Base-by-base conservation (phyloP, 2,329 filamentous ascomycete genomes). In the Alternaria conjuncta region DNA sequence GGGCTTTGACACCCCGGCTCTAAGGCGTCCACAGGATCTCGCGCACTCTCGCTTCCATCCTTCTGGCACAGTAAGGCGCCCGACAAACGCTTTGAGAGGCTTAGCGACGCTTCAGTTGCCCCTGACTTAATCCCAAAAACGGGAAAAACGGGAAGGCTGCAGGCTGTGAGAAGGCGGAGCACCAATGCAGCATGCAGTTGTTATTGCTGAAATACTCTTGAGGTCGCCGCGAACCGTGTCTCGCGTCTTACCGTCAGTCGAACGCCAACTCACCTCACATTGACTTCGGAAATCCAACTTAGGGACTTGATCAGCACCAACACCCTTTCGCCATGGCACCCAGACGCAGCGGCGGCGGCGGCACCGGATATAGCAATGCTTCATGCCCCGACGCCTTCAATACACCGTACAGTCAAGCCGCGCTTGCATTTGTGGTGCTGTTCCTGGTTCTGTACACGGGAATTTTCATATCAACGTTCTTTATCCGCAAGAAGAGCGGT, bases 281-380 rank as follows among this genome's bases (percentile, higher is more conserved):
- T 8, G 6, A 12, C 23, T 28, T 23, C 28, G 9, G 30, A 53
- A 28, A 20, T 28, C 15, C 20, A 2, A n/a, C 32, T 1, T 20
- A 7, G 20, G 20, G 28, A 53, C 49, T 20, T 20, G 15, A 23
- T 45, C 28, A 28, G 23, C 18, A 41, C 13, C 25, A 36, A 36
- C 32, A n/a, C 7, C 4, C 12, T 3, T 44, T 49, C 44, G 54
- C 15, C 30, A 76, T 76, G 73, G 74, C 73, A 57, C 73, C 73
- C 51, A 69, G 49, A 63, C 51, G 70, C 25, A 66, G 70, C 32
- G 64, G 71, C 12, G 26, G 57, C 11, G 57, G 60, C 25, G 55
- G 65, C 21, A 28, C 13, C 9, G 44, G 54, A 13, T 54, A 55
- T 10, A 41, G 47, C 28, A 11, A 21, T 28, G 23, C 21, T 7